Evolutionary conservation across 495 filamentous ascomycete species (phyloP).

Genomic region (Penicillium ucsense): DNA sequence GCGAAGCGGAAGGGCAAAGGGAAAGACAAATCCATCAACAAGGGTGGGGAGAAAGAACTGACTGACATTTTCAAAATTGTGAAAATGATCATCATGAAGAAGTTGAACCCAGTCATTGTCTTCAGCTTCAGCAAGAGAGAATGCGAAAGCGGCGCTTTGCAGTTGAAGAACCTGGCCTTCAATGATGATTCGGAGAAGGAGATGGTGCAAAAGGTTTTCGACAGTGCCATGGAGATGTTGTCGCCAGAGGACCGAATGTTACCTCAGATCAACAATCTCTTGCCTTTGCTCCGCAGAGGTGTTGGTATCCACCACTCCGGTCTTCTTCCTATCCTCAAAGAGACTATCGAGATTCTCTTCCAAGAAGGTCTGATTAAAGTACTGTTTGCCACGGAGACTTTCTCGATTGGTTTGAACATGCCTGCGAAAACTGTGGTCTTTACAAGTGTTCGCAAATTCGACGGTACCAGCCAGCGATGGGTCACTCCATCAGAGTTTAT

Average conservation of each 20-base stretch:
- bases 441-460: conserved; percentile 89
- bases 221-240: conserved; percentile 78
- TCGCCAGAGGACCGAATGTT: conserved; percentile 83
- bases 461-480: conserved; percentile 73
- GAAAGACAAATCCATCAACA: conserved; percentile 84
- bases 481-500: conserved; percentile 94
- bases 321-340: conserved; percentile 89
- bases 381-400: conserved; percentile 94
- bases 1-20: conserved; percentile 76
- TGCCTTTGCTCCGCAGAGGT: conserved; percentile 80
- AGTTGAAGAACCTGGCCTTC: conserved; percentile 81
- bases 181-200: conserved; percentile 93
- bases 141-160: conserved; percentile 76
- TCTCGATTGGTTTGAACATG: conserved; percentile 98
- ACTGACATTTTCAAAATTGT: conserved; percentile 95
- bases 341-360: conserved; percentile 98
- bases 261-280: conserved; percentile 82
- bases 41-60: conserved; percentile 63
- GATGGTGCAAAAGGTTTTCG: conserved; percentile 90
- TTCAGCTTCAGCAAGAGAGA: conserved; percentile 99
- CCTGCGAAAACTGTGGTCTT: conserved; percentile 98
- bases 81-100: conserved; percentile 95
- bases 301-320: conserved; percentile 97
- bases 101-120: conserved; percentile 93
- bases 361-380: conserved; percentile 98